Evolutionary conservation across 2,329 filamentous ascomycete species (phyloP).

Genomic region (Ceratocystis ficicola): DNA sequence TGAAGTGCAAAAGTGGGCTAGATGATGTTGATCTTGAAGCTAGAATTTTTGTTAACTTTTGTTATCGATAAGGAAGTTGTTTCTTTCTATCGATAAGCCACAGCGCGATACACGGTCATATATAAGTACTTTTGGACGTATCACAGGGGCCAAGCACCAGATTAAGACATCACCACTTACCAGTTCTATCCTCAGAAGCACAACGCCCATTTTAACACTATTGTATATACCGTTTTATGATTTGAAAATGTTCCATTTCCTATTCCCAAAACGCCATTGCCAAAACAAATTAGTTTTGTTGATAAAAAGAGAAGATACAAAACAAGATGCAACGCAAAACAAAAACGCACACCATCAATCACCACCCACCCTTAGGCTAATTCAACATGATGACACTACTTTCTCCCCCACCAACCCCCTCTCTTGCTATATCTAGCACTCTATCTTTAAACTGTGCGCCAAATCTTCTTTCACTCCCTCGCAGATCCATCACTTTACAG

Average conservation of each 20-base stretch:
- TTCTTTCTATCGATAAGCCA: constrained; percentile 12
- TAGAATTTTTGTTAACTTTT: constrained; percentile 20
- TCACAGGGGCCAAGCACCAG: neutral
- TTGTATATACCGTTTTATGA: constrained; percentile 11
- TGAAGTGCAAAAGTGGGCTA: neutral
- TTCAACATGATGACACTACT: neutral
- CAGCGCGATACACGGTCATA: neutral
- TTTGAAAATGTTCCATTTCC: constrained; percentile 21
- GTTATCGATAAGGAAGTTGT: constrained; percentile 20
- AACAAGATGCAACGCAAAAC: constrained; percentile 14
- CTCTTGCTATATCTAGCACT: neutral
- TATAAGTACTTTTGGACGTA: neutral
- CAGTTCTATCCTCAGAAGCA: neutral
- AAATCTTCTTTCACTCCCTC: neutral
- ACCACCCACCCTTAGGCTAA: neutral
- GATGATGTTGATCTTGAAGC: neutral
- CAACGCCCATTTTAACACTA: neutral
- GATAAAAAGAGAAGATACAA: constrained; percentile 13
- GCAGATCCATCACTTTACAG: constrained; percentile 4
- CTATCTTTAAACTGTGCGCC: neutral
- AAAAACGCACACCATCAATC: constrained; percentile 7
- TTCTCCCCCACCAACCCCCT: neutral
- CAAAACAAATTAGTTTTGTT: constrained; percentile 19
- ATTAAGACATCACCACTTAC: neutral
- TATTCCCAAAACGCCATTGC: constrained; percentile 21